A percentile compares a stretch with the other conserved stretches of the same genome.
These are phyloP conservation scores for Camillea tinctor DNA, from an alignment of 2,329 filamentous ascomycete species.

Conservation along the genomic window DNA sequence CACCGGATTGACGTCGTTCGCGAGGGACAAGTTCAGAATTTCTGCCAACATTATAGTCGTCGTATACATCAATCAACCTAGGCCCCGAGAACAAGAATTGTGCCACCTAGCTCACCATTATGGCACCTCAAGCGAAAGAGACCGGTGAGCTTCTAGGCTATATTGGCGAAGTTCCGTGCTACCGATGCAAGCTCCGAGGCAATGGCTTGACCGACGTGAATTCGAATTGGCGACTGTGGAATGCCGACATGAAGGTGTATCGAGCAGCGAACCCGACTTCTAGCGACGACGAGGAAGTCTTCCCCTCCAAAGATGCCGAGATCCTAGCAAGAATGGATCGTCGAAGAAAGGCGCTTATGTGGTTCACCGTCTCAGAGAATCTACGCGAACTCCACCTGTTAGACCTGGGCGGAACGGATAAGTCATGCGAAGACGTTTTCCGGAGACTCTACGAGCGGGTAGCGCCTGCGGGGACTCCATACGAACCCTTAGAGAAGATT, in stretches of 20 bases:
- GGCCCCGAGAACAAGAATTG: background rate
- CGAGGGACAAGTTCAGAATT: background rate
- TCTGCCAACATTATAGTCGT: background rate
- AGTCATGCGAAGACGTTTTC: constrained; percentile 1
- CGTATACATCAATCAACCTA: background rate
- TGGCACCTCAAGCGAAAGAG: constrained; percentile 40
- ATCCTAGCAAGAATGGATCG: constrained; percentile 2
- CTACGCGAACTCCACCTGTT: constrained; percentile 2
- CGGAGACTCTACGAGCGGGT: constrained; percentile 3
- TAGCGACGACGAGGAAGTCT: background rate
- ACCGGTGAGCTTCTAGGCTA: constrained; percentile 3
- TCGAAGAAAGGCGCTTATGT: constrained; percentile 2
- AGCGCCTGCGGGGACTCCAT: constrained; percentile 3
- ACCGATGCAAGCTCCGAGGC: constrained; percentile 6
- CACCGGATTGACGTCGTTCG: background rate
- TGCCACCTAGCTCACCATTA: background rate
- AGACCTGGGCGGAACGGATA: constrained; percentile 5
- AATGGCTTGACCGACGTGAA: constrained; percentile 4
- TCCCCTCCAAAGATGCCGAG: constrained; percentile 3
- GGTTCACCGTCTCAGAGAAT: constrained; percentile 5
- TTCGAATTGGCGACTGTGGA: constrained; percentile 8
- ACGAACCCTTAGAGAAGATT: constrained; percentile 2
- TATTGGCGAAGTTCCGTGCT: constrained; percentile 3
- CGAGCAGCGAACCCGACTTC: constrained; percentile 4
- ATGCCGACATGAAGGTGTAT: constrained; percentile 4